Base-by-base conservation (phyloP, 352 stramenopile species). In the Globisporangium yorkense region DNA sequence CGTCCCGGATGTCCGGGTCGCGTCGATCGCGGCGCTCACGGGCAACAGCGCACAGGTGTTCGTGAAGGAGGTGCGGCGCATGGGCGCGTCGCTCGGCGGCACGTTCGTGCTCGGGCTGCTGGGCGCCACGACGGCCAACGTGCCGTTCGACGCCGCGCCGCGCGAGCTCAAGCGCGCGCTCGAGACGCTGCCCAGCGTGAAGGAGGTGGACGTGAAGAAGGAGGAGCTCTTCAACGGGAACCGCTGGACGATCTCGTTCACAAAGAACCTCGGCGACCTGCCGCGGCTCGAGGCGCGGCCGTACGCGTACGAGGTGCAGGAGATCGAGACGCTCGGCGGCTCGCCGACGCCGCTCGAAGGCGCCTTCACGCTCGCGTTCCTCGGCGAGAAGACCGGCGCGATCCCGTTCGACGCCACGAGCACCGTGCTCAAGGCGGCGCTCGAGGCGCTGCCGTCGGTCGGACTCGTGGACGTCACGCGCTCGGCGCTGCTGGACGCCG, bases 221-320 rank as follows among this genome's bases (percentile, higher is more conserved):
- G 73, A 90, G 31, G 72, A 90, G 33, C 65, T 85, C 8, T 83
- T 79, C 53, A 92, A 89, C 72, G 74, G 92, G 49, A 89, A 98
- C 69, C 80, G 87, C 24, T 98, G 94, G 94, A 96, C 81, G 9
- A 81, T 99, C 20, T 98, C 95, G 20, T 99, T 99, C 58, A 98
- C 90, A 0, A 92, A 96, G 54, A 96, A 96, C 65, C 58, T 98
- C 7, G 96, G 96, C n/a, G 96, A 98, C 62, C 59, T 99, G 20
- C 90, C 87, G 0, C 57, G 91, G n/a, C 54, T 99, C 13, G 70
- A 92, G 52, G 87, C 93, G 10, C 84, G 84, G 45, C 80, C 93
- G 33, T 80, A 94, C 54, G 75, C 83, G n/a, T 98, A 97, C 66
- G 88, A 98, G 64, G 84, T 98, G 10, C 96, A 99, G 73, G 74